Percentiles rank a stretch among this genome's conserved stretches.
phyloP scores from a whole-genome alignment of 1,284 basidiomycete genomes.

The Uromyces viciae-fabae region DNA sequence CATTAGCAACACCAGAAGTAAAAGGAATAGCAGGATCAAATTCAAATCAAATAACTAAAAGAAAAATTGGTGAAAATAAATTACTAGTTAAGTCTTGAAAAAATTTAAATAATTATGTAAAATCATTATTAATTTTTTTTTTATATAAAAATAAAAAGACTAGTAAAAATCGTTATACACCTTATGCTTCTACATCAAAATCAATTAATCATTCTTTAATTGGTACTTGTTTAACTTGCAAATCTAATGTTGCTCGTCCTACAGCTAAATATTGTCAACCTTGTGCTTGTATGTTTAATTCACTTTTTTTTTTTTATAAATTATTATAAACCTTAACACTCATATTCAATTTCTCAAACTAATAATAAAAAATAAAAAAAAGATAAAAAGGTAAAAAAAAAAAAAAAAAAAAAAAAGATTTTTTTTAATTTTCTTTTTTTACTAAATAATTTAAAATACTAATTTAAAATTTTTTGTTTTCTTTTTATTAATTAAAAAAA shows the following conservation, averaged over 20 bases:
- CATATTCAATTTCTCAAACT: neutral
- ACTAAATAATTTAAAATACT: neutral
- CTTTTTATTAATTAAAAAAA: neutral
- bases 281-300: constrained; percentile 34
- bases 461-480: neutral
- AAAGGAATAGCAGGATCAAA: constrained; percentile 37
- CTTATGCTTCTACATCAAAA: constrained; percentile 26
- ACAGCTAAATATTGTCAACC: constrained; percentile 42
- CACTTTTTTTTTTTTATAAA: neutral
- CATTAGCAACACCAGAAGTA: constrained; percentile 42
- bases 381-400: neutral
- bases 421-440: neutral
- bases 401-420: neutral
- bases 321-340: neutral
- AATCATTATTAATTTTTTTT: neutral
- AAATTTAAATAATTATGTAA: neutral
- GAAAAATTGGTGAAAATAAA: constrained; percentile 44
- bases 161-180: constrained; percentile 42
- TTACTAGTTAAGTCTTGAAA: constrained; percentile 32
- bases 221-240: constrained; percentile 44
- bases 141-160: neutral
- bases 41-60: neutral
- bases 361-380: neutral
- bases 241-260: constrained; percentile 28
- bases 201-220: constrained; percentile 18